A percentile compares a stretch with the other conserved stretches of the same genome.
Conservation (phyloP, 2,329 filamentous ascomycete genomes). For the Allantophomopsis cytisporea region DNA sequence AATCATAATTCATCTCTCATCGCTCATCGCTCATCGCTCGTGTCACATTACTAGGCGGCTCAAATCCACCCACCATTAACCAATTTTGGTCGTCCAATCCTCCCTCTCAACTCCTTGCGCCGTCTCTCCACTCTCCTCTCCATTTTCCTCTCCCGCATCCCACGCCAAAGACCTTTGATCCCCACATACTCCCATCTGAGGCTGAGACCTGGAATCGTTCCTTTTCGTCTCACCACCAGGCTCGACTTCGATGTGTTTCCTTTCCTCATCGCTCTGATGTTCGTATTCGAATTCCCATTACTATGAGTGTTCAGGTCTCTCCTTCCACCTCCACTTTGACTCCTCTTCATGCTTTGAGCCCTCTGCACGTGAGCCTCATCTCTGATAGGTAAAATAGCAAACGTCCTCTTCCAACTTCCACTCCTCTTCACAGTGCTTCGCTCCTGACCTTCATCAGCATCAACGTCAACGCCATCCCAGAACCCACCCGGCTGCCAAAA, state of each 20-base stretch:
- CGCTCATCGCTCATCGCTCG: too few species aligned
- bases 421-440: slow-evolving; percentile 24
- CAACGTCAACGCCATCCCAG: slow-evolving; percentile 23
- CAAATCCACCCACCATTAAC: too few species aligned
- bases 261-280: slow-evolving; percentile 15
- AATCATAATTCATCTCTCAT: too few species aligned
- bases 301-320: neutral
- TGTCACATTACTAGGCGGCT: too few species aligned
- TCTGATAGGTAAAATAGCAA: slow-evolving; percentile 43
- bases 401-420: slow-evolving; percentile 34
- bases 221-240: slow-evolving; percentile 2
- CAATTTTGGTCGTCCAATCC: too few species aligned
- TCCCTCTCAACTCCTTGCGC: too few species aligned
- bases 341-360: slow-evolving; percentile 41
- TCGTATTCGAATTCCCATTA: neutral
- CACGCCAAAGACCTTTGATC: slow-evolving; percentile 36
- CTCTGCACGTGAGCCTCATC: slow-evolving; percentile 22
- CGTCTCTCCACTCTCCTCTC: slow-evolving; percentile 41
- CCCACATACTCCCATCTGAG: slow-evolving; percentile 33
- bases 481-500: slow-evolving; percentile 44
- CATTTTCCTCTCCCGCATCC: slow-evolving; percentile 41
- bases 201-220: slow-evolving; percentile 18
- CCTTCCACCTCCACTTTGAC: slow-evolving; percentile 36
- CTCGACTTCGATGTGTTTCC: slow-evolving; percentile 11
- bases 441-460: slow-evolving; percentile 17